Conservation (phyloP, 805 yeast genomes). For the Sugiyamaella lignohabitans region DNA sequence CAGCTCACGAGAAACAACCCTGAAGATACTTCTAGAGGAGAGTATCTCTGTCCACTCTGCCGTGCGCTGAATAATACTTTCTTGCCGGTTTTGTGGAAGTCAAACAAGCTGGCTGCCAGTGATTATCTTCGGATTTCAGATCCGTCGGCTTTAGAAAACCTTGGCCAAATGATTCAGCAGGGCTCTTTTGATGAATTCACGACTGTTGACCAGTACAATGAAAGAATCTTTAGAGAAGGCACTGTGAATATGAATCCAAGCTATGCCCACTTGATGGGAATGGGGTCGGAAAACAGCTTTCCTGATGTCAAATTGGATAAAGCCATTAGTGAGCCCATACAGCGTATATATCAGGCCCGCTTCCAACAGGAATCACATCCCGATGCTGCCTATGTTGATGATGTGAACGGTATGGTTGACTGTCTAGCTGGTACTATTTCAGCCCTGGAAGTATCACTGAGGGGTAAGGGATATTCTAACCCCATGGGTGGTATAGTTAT, state of each 20-base stretch:
- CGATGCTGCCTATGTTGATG: background rate
- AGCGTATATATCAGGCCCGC: background rate
- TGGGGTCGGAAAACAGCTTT: background rate
- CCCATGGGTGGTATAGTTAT: conserved; percentile 41
- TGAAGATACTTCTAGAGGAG: conserved; percentile 61
- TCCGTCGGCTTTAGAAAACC: background rate
- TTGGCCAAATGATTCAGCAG: background rate
- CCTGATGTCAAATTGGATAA: background rate
- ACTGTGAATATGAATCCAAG: background rate
- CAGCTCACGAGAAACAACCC: conserved; percentile 82
- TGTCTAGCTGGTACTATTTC: conserved; percentile 50
- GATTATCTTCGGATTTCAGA: conserved; percentile 5
- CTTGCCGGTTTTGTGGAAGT: conserved; percentile 63
- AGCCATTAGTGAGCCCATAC: background rate
- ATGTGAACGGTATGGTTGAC: background rate
- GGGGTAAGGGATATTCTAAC: conserved; percentile 40
- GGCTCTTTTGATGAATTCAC: background rate
- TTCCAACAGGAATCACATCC: background rate
- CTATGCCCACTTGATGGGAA: background rate
- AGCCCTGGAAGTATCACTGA: conserved; percentile 56
- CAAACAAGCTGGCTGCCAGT: conserved; percentile 34
- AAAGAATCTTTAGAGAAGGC: background rate
- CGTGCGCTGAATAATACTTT: conserved; percentile 79
- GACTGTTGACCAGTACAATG: background rate
- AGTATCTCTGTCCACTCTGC: conserved; percentile 86